Evolutionary conservation across 106 monocot species (phyloP), one percentile per base, ranked within the genome.

Genomic region (Ottelia alismoides): DNA sequence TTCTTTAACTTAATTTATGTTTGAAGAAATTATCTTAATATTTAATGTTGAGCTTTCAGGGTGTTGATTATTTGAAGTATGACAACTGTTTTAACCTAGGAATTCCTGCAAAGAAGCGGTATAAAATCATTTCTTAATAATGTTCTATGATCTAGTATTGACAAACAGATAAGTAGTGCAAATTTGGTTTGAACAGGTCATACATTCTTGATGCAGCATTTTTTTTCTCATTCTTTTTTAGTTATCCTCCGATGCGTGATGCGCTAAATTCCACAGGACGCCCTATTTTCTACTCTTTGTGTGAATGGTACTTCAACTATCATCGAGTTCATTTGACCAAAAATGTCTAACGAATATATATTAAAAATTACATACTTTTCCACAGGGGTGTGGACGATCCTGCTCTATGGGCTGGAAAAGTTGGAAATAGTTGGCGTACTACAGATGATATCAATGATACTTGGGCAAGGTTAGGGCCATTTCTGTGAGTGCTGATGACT

Each of bases 401-500:
- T 62, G 89, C 89, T 10, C 71, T 85, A 67, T 96, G 96, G 96
- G 96, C 89, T 61, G 69, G 72, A 18, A 77, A 72, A 47, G 72
- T 96, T 74, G 96, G 96, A 55, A 96, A 96, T 52, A 96, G 96
- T 64, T 96, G 96, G 96, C 71, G 96, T 22, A 96, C 96, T 55
- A 96, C 96, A 46, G 85, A 89, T 70, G 96, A 96, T 52, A 96
- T 96, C 20, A 64, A 57, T 70, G 96, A 96, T 66, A 55, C 88
- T 48, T 96, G 96, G 96, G 74, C 23, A 62, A 96, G 96, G 96
- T 96, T n/a, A n/a, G n/a, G n/a, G n/a, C n/a, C n/a, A n/a, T n/a
- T n/a, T n/a, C n/a, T n/a, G n/a, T n/a, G n/a, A n/a, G n/a, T n/a
- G n/a, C n/a, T n/a, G n/a, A n/a, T n/a, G n/a, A n/a, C n/a, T n/a